Percentiles rank a stretch among this genome's conserved stretches.
These are phyloP conservation scores for Verbascum thapsus DNA, from an alignment of 257 asterid species.

Conservation along the genomic window DNA sequence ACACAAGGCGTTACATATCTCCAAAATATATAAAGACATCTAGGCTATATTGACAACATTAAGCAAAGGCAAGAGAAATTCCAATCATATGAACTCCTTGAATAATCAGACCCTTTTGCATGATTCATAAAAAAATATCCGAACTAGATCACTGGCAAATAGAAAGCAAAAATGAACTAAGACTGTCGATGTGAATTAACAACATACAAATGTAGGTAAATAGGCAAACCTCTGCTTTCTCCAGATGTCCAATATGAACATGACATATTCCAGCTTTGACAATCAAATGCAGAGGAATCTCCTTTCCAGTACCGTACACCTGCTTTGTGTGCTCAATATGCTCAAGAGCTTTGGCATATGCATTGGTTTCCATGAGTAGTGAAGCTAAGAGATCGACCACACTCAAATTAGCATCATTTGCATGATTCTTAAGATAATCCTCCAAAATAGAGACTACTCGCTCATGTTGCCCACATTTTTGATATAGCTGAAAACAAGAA, in stretches of 20 bases:
- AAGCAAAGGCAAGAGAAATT: background rate
- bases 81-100: background rate
- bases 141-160: background rate
- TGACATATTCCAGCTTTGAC: conserved; percentile 79
- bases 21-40: background rate
- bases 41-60: background rate
- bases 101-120: background rate
- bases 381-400: conserved; percentile 64
- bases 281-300: conserved; percentile 49
- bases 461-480: conserved; percentile 62
- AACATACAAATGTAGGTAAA: conserved; percentile 25
- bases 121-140: background rate
- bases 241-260: conserved; percentile 63
- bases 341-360: conserved; percentile 63
- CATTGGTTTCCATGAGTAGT: conserved; percentile 56
- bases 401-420: conserved; percentile 41
- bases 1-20: background rate
- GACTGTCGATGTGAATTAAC: background rate
- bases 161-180: conserved; percentile 13
- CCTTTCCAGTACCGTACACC: conserved; percentile 45
- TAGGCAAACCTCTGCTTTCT: conserved; percentile 62
- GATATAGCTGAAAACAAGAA: conserved; percentile 48
- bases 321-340: conserved; percentile 55
- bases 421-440: conserved; percentile 49
- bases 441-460: conserved; percentile 67